phyloP scores from a whole-genome alignment of 345 rosid genomes.

The Camelina neglecta region DNA sequence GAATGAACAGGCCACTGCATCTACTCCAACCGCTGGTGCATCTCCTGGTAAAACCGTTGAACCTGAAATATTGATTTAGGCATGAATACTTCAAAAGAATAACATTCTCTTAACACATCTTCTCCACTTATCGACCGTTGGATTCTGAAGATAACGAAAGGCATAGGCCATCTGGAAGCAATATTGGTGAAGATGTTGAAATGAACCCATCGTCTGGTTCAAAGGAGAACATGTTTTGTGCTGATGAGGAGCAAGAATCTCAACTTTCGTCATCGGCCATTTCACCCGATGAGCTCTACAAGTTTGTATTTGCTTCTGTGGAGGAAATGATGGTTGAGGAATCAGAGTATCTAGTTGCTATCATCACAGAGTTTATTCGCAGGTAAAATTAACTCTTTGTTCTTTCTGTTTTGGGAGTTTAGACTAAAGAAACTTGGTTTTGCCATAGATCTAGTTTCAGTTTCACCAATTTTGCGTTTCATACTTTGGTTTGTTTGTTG shows the following conservation, averaged over 20 bases:
- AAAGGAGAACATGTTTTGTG: conserved; percentile 52
- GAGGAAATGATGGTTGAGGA: conserved; percentile 91
- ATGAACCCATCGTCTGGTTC: conserved; percentile 50
- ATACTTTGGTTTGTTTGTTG: conserved; percentile 38
- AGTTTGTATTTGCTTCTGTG: conserved; percentile 77
- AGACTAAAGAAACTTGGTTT: conserved; percentile 33
- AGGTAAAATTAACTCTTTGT: conserved; percentile 54
- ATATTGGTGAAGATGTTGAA: conserved; percentile 49
- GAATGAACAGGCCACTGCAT: conserved; percentile 51
- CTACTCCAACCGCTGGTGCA: conserved; percentile 44
- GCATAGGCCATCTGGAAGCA: conserved; percentile 47
- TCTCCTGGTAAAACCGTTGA: conserved; percentile 52
- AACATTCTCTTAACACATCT: conserved; percentile 4
- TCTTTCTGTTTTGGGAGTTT: conserved; percentile 10
- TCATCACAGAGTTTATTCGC: conserved; percentile 84
- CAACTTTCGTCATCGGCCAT: conserved; percentile 79
- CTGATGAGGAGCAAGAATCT: conserved; percentile 69
- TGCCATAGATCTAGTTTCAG: conserved; percentile 1
- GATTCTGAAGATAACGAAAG: conserved; percentile 58
- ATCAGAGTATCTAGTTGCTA: conserved; percentile 80
- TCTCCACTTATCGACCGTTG: conserved; percentile 46
- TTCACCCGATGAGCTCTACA: conserved; percentile 95
- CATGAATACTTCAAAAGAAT: conserved; percentile 34
- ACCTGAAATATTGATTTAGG: conserved; percentile 42
- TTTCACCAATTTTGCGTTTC: not conserved